Evolutionary conservation across 1,284 basidiomycete genomes (phyloP), one percentile per base, ranked within the genome.

Genomic region (Termitomyces sp.): DNA sequence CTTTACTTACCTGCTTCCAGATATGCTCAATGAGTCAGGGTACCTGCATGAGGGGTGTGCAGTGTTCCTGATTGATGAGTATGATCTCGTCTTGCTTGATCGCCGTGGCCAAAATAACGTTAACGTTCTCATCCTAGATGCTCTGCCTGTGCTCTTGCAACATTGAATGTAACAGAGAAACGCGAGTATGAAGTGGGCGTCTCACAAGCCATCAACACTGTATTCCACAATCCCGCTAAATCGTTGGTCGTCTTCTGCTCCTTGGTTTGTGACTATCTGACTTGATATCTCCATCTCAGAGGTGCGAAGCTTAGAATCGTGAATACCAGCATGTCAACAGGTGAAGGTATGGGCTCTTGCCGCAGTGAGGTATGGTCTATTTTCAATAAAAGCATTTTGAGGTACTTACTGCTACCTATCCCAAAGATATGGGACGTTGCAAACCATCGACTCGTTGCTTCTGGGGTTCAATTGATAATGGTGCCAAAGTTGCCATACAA

Each of bases 41-140:
- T 62, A 60, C 16, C 52, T 81, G 48, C 73, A 78, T 49, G 75
- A 79, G 14, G 79, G 71, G 3, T 80, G 77, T 52, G 62, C 68
- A 5, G 69, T 72, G 0, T 68, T 73, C 50, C 55, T 81, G 40
- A 69, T 81, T 51, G 78, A 79, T 60, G 69, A 72, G 77, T 78
- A 39, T 34, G 74, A 62, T 19, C 11, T 26, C 7, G 18, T n/a
- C 19, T 42, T 46, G 28, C 37, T 40, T 30, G 24, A 7, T 39
- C 39, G n/a, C 43, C 37, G 7, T 30, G 39, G 28, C 9, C 6
- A 11, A 28, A 42, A 9, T 42, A 42, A 16, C 31, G 13, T 19
- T 34, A 16, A 6, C 0, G 0, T 26, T 16, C 21, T 10, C 1
- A 14, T 19, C 9, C 7, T 33, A 72, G 72, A 43, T 68, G 70